A percentile compares a stretch with the other conserved stretches of the same genome.
phyloP scores from a whole-genome alignment of 1,139 yeast genomes.

The Candida mesenterica region DNA sequence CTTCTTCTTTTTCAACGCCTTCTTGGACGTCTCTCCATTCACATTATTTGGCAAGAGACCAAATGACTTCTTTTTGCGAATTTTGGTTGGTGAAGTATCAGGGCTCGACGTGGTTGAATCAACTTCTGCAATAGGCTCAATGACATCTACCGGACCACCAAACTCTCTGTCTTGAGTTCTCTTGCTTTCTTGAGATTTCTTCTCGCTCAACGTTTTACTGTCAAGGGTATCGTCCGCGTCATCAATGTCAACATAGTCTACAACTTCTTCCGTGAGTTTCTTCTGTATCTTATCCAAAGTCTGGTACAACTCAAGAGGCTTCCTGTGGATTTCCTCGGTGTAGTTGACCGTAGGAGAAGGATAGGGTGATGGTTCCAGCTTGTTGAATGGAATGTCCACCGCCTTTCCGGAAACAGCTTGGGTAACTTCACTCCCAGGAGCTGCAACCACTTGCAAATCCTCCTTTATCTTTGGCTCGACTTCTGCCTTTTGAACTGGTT shows the following conservation, averaged over 20 bases:
- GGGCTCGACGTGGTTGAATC: conserved; percentile 14
- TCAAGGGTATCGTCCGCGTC: conserved; percentile 8
- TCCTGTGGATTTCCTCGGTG: conserved; percentile 2
- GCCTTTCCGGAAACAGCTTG: neutral
- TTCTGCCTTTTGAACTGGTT: neutral
- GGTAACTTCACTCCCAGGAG: neutral
- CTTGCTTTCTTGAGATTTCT: conserved; percentile 4
- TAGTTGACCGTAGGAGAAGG: conserved; percentile 9
- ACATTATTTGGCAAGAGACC: conserved; percentile 19
- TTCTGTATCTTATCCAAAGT: conserved; percentile 3
- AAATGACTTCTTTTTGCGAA: conserved; percentile 25
- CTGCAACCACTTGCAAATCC: too few species aligned
- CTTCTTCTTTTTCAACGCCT: conserved; percentile 33
- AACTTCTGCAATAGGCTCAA: conserved; percentile 7
- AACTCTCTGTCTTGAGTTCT: neutral
- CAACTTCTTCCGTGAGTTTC: conserved; percentile 1
- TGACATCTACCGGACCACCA: neutral
- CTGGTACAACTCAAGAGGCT: conserved; percentile 6
- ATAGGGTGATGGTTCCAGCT: conserved; percentile 3
- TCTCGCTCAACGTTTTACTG: conserved; percentile 1
- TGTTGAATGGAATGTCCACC: neutral
- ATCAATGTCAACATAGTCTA: conserved; percentile 8
- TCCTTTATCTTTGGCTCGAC: too few species aligned
- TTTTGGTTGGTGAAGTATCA: conserved; percentile 19
- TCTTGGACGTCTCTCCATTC: conserved; percentile 12